phyloP scores from a whole-genome alignment of 768 basidiomycete species.

The Fibroporia radiculosa region DNA sequence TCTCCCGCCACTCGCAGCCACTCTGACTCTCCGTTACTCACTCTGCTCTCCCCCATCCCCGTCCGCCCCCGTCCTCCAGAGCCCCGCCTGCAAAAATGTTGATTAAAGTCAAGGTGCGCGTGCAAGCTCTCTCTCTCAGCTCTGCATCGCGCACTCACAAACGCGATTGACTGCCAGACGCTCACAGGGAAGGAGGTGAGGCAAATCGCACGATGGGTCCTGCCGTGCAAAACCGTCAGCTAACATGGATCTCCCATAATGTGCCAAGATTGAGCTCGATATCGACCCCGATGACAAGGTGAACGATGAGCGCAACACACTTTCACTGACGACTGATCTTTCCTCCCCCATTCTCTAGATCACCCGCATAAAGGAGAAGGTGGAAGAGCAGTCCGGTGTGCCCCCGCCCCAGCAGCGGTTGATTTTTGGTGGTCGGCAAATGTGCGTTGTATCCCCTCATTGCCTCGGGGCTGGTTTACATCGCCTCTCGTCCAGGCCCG shows the following conservation, averaged over 20 bases:
- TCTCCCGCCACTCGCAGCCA: slow-evolving; percentile 1
- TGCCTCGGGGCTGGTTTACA: not conserved
- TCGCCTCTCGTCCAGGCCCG: slow-evolving; percentile 45
- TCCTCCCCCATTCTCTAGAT: slow-evolving; percentile 43
- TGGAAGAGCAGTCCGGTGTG: slow-evolving; percentile 97
- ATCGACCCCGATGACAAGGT: slow-evolving; percentile 88
- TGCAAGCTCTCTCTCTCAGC: not conserved
- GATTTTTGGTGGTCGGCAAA: slow-evolving; percentile 88
- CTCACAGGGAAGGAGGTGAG: slow-evolving; percentile 94
- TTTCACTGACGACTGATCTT: not conserved
- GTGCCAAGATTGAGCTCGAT: slow-evolving; percentile 80
- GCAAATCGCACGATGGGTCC: slow-evolving; percentile 5
- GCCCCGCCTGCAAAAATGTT: slow-evolving; percentile 42
- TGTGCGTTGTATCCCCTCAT: slow-evolving; percentile 44
- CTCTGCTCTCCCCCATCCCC: not conserved
- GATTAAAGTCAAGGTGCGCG: slow-evolving; percentile 82
- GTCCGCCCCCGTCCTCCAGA: not conserved
- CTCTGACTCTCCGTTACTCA: slow-evolving; percentile 2
- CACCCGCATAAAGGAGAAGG: slow-evolving; percentile 91
- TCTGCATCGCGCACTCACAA: slow-evolving; percentile 4
- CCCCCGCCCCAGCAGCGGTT: slow-evolving; percentile 93
- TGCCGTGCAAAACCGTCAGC: not conserved
- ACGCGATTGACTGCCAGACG: slow-evolving; percentile 43
- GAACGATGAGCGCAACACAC: slow-evolving; percentile 13
- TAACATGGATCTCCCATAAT: not conserved